phyloP scores from a whole-genome alignment of 2,329 filamentous ascomycete genomes.

The Emmonsia crescens region DNA sequence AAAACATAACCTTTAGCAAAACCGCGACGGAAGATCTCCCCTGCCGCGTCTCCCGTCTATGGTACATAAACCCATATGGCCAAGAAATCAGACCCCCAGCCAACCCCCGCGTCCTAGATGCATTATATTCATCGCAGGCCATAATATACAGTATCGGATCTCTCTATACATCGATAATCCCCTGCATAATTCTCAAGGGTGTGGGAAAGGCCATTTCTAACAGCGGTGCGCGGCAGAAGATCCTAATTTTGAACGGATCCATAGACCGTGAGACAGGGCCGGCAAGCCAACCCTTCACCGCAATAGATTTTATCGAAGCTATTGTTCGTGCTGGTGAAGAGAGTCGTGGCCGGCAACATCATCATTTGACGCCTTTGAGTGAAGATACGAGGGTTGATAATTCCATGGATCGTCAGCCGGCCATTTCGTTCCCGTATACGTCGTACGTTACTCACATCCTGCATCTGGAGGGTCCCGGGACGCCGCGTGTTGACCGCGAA shows the following conservation, averaged over 20 bases:
- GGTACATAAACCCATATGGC: constrained; percentile 99
- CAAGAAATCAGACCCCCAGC: constrained; percentile 81
- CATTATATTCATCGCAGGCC: constrained; percentile 53
- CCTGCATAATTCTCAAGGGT: constrained; percentile 66
- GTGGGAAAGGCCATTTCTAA: constrained; percentile 55
- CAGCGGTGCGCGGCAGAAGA: constrained; percentile 51
- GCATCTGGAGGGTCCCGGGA: constrained; percentile 60
- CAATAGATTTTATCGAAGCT: constrained; percentile 69
- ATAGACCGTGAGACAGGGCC: constrained; percentile 82
- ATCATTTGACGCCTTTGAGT: not conserved
- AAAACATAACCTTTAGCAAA: constrained; percentile 76
- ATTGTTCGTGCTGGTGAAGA: constrained; percentile 64
- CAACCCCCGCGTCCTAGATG: constrained; percentile 67
- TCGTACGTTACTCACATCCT: constrained; percentile 75
- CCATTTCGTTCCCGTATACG: constrained; percentile 40
- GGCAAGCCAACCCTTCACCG: constrained; percentile 51
- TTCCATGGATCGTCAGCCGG: not conserved
- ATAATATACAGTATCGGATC: constrained; percentile 91
- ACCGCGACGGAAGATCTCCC: constrained; percentile 67
- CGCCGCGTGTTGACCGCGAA: constrained; percentile 59
- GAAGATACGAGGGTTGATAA: not conserved
- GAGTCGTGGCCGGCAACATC: constrained; percentile 42
- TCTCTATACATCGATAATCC: constrained; percentile 80
- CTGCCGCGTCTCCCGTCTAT: constrained; percentile 67
- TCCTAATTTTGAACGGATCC: constrained; percentile 74